phyloP scores from a whole-genome alignment of 306 rosid genomes.

The Castanea mollissima region DNA sequence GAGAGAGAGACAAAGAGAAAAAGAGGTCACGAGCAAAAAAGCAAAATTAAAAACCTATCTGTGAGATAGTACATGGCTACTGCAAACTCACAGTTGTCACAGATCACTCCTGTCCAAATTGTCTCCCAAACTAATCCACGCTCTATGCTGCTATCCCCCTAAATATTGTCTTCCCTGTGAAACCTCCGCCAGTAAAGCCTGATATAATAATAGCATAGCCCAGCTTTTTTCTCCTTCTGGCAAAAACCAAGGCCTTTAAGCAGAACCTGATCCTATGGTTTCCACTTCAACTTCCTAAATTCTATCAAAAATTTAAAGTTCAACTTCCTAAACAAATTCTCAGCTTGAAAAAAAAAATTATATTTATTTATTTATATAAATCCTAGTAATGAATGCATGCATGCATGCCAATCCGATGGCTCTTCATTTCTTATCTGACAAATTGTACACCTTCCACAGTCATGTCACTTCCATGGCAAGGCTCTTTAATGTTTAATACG shows the following conservation, averaged over 20 bases:
- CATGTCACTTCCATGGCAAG: background rate
- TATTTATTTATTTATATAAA: background rate
- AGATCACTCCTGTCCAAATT: slow-evolving; percentile 7
- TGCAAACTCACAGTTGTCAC: slow-evolving; percentile 17
- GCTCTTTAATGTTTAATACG: background rate
- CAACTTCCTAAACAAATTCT: too few species aligned
- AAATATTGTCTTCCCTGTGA: background rate
- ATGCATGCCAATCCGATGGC: background rate
- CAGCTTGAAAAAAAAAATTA: too few species aligned
- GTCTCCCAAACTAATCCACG: slow-evolving; percentile 2
- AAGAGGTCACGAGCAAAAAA: background rate
- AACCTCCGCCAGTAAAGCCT: background rate
- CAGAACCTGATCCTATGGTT: too few species aligned
- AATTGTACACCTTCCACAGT: background rate
- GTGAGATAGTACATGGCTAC: background rate
- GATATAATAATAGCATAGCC: background rate
- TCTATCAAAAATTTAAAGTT: too few species aligned
- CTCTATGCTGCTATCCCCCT: background rate
- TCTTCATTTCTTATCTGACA: background rate
- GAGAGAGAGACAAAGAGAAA: background rate
- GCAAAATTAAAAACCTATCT: background rate
- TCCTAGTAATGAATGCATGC: background rate
- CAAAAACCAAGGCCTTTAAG: background rate
- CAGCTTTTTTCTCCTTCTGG: background rate
- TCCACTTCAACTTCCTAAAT: too few species aligned